phyloP scores from a whole-genome alignment of 2,329 filamentous ascomycete species.

The Calonectria pseudoturangicola region DNA sequence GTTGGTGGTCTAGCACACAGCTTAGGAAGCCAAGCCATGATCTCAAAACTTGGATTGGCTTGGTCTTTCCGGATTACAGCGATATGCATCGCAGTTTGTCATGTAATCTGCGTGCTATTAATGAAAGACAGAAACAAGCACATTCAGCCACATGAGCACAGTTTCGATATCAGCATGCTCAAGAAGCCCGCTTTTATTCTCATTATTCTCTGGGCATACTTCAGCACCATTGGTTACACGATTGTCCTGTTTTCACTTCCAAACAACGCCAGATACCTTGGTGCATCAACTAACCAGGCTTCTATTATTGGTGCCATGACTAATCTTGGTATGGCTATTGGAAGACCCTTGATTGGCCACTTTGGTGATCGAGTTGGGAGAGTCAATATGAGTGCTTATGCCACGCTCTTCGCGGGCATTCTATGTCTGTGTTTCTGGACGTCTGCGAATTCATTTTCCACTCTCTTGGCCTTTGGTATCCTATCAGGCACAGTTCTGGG shows the following conservation, averaged over 20 bases:
- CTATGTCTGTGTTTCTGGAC: slow-evolving; percentile 22
- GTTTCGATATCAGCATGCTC: neutral
- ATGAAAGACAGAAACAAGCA: slow-evolving; percentile 22
- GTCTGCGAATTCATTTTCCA: slow-evolving; percentile 10
- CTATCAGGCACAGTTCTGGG: slow-evolving; percentile 11
- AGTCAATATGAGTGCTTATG: slow-evolving; percentile 21
- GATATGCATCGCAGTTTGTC: slow-evolving; percentile 17
- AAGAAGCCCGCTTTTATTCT: slow-evolving; percentile 14
- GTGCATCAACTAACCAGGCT: slow-evolving; percentile 10
- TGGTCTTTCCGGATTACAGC: slow-evolving; percentile 19
- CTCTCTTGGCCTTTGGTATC: slow-evolving; percentile 23
- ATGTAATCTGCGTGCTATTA: slow-evolving; percentile 1
- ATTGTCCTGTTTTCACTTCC: slow-evolving; percentile 18
- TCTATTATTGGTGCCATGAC: slow-evolving; percentile 22
- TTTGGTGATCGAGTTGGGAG: slow-evolving; percentile 21
- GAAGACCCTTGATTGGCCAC: slow-evolving; percentile 7
- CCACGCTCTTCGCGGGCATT: neutral
- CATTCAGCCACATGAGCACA: slow-evolving; percentile 9
- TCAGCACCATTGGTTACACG: slow-evolving; percentile 15
- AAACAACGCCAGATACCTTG: slow-evolving; percentile 13
- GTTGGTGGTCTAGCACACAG: slow-evolving; percentile 19
- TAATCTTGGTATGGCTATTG: slow-evolving; percentile 18
- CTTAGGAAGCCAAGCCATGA: slow-evolving; percentile 24
- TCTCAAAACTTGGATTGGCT: slow-evolving; percentile 1
- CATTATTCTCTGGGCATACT: slow-evolving; percentile 17